Evolutionary conservation across 2,329 filamentous ascomycete genomes (phyloP).

Genomic region (Blumeriella jaapii): DNA sequence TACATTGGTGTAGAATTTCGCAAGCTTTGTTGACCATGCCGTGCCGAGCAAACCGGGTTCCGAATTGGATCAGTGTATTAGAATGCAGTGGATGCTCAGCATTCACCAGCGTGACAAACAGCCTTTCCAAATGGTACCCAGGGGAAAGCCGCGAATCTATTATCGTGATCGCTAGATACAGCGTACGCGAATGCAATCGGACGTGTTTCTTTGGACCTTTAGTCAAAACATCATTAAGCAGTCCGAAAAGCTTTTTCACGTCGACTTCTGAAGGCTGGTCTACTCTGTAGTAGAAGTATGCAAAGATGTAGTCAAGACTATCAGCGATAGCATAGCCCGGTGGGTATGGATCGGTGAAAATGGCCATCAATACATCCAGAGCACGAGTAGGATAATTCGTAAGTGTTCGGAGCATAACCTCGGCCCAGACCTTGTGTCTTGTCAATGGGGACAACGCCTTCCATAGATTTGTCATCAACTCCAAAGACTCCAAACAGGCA

Average conservation of each 20-base stretch:
- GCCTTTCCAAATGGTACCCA: constrained; percentile 11
- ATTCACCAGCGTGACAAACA: constrained; percentile 16
- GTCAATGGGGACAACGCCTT: background rate
- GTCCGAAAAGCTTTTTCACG: background rate
- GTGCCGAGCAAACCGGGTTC: constrained; percentile 30
- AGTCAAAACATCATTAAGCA: background rate
- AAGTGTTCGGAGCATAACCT: constrained; percentile 16
- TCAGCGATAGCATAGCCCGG: constrained; percentile 15
- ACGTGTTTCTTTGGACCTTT: constrained; percentile 9
- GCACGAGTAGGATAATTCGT: constrained; percentile 11
- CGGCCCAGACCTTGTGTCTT: constrained; percentile 12
- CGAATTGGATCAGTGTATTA: constrained; percentile 22
- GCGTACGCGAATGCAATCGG: background rate
- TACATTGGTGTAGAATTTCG: constrained; percentile 32
- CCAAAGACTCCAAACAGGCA: no score
- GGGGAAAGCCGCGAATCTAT: constrained; percentile 7
- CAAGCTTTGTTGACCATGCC: constrained; percentile 29
- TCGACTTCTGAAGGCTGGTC: background rate
- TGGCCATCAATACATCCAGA: constrained; percentile 18
- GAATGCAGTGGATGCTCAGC: constrained; percentile 13
- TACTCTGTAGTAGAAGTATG: constrained; percentile 9
- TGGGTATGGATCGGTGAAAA: constrained; percentile 15
- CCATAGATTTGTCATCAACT: constrained; percentile 7
- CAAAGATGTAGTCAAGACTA: constrained; percentile 18
- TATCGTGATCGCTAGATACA: constrained; percentile 2